Percentiles rank a stretch among this genome's conserved stretches.
Conservation (phyloP, 1,139 yeast species). For the Sugiyamaella pinicola region DNA sequence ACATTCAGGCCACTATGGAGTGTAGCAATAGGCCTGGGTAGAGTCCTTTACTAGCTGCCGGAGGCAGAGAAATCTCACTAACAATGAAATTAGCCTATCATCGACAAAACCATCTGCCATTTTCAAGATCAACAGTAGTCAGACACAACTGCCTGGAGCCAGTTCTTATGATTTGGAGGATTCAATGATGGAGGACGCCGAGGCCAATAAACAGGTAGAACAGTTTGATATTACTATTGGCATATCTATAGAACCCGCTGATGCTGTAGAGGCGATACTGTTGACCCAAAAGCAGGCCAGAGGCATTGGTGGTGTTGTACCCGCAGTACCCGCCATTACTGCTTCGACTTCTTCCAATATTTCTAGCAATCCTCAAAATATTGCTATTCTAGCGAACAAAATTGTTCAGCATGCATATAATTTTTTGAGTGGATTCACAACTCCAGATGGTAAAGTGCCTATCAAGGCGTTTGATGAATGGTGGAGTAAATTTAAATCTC, state of each 20-base stretch:
- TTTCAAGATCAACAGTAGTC: constrained; percentile 66
- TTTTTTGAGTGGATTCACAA: constrained; percentile 82
- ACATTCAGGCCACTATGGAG: too few species aligned
- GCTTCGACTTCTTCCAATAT: constrained; percentile 28
- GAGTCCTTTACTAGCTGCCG: too few species aligned
- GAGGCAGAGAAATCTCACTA: too few species aligned
- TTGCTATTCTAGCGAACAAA: constrained; percentile 69
- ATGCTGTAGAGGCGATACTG: constrained; percentile 50
- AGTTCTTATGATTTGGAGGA: constrained; percentile 41
- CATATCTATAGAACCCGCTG: constrained; percentile 79
- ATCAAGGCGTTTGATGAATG: constrained; percentile 89
- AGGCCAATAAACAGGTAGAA: constrained; percentile 21
- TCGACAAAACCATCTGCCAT: constrained; percentile 86
- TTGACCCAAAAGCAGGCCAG: constrained; percentile 5
- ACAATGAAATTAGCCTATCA: constrained; percentile 56
- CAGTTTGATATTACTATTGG: constrained; percentile 64
- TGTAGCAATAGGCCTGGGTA: too few species aligned
- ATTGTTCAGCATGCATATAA: constrained; percentile 92
- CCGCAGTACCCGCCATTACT: constrained; percentile 28
- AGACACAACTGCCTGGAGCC: constrained; percentile 32
- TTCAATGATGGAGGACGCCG: constrained; percentile 41
- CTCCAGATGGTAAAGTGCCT: constrained; percentile 74
- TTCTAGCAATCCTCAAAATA: constrained; percentile 34
- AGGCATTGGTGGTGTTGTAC: too few species aligned
- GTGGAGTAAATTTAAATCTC: constrained; percentile 90